Percentiles rank a stretch among this genome's conserved stretches.
These are phyloP conservation scores for Kalmusia sp. DNA, from an alignment of 2,329 filamentous ascomycete species.

Conservation along the genomic window DNA sequence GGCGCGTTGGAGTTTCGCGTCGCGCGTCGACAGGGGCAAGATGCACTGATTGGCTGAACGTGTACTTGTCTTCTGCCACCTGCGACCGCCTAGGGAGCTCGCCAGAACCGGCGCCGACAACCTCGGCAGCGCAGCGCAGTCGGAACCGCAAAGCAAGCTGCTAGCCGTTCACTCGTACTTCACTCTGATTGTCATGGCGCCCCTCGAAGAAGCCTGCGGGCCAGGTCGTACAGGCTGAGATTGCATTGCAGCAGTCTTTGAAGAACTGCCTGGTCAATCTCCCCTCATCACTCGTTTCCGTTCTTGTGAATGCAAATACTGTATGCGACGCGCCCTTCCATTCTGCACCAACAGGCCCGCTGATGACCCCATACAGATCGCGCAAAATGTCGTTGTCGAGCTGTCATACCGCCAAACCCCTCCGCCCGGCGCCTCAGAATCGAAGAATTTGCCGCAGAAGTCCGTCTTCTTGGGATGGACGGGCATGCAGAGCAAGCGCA, in stretches of 20 bases:
- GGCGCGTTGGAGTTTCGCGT: slow-evolving; percentile 34
- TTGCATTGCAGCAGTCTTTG: slow-evolving; percentile 78
- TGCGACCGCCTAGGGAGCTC: slow-evolving; percentile 26
- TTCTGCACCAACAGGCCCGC: slow-evolving; percentile 10
- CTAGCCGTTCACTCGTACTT: neutral
- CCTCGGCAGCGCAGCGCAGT: slow-evolving; percentile 33
- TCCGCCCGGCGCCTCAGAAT: slow-evolving; percentile 50
- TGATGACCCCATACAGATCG: slow-evolving; percentile 74
- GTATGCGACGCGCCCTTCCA: slow-evolving; percentile 59
- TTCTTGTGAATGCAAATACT: slow-evolving; percentile 89
- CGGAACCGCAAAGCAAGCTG: neutral
- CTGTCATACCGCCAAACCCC: slow-evolving; percentile 74
- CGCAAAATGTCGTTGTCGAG: slow-evolving; percentile 96
- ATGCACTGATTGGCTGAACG: slow-evolving; percentile 25
- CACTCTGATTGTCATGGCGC: slow-evolving; percentile 32
- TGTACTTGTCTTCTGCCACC: slow-evolving; percentile 23
- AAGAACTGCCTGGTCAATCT: slow-evolving; percentile 97
- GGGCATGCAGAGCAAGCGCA: slow-evolving; percentile 93
- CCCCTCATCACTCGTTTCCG: slow-evolving; percentile 79
- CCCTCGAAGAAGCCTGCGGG: slow-evolving; percentile 53
- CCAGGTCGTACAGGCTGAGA: slow-evolving; percentile 74
- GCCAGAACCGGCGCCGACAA: slow-evolving; percentile 28
- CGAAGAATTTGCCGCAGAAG: slow-evolving; percentile 57
- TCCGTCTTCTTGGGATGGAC: slow-evolving; percentile 95
- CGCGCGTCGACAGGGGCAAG: slow-evolving; percentile 28